A percentile compares a stretch with the other conserved stretches of the same genome.
Conservation (phyloP, 2,329 filamentous ascomycete species). For the Fusarium sp. region DNA sequence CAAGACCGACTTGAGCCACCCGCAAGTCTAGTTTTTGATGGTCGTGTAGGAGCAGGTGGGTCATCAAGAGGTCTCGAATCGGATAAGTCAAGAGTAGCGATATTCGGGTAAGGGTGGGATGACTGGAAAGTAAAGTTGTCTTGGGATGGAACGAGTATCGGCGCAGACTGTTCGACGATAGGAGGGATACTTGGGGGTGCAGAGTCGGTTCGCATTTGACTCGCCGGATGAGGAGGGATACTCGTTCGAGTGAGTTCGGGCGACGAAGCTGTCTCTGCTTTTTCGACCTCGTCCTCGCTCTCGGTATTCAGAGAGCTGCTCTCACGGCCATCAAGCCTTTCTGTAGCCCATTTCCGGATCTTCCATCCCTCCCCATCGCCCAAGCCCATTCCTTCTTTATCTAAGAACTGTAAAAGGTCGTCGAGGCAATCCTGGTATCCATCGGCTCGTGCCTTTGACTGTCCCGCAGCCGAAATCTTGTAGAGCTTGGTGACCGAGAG, state of each 20-base stretch:
- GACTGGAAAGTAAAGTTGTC: constrained; percentile 79
- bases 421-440: constrained; percentile 96
- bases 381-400: constrained; percentile 83
- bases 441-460: constrained; percentile 79
- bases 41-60: constrained; percentile 47
- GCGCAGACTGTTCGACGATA: constrained; percentile 51
- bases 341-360: constrained; percentile 74
- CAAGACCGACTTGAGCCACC: constrained; percentile 43
- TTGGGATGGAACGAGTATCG: constrained; percentile 66
- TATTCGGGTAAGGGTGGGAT: constrained; percentile 69
- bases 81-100: constrained; percentile 72
- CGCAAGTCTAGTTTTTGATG: constrained; percentile 50
- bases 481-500: constrained; percentile 96
- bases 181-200: constrained; percentile 47
- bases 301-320: constrained; percentile 67
- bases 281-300: constrained; percentile 78
- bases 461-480: constrained; percentile 86
- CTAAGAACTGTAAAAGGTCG: constrained; percentile 86
- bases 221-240: constrained; percentile 55
- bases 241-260: constrained; percentile 67
- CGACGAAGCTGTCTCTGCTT: constrained; percentile 70
- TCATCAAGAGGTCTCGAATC: constrained; percentile 62
- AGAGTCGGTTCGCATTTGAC: constrained; percentile 46
- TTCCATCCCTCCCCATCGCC: constrained; percentile 81
- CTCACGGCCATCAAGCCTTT: constrained; percentile 75